These are phyloP conservation scores for Bassia scoparia DNA, from an alignment of 148 eudicot genomes.

Conservation along the genomic window DNA sequence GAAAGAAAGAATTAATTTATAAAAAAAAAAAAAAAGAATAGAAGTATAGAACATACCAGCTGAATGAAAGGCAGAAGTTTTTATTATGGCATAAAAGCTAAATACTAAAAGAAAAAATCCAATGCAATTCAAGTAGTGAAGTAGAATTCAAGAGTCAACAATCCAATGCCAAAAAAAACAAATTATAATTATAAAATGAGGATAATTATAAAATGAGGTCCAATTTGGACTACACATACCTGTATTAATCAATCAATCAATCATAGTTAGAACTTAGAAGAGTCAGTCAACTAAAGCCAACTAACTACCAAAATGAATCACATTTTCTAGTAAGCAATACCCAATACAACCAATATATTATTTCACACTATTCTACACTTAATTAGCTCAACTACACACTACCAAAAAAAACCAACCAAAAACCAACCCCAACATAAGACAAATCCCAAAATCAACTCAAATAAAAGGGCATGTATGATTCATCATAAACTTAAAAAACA, in stretches of 20 bases:
- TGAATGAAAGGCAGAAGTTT: neutral
- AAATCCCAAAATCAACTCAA: neutral
- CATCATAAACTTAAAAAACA: neutral
- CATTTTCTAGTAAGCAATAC: constrained; percentile 14
- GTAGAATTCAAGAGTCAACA: constrained; percentile 14
- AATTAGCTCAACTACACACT: constrained; percentile 33
- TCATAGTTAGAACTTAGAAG: no score
- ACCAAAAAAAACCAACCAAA: neutral
- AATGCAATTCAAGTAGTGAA: neutral
- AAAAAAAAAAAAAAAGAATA: no score
- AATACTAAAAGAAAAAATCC: no score
- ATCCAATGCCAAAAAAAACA: neutral
- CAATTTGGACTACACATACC: constrained; percentile 14
- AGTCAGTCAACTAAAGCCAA: constrained; percentile 25
- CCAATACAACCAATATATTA: neutral
- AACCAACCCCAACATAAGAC: neutral
- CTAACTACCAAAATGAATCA: constrained; percentile 28
- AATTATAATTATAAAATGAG: no score
- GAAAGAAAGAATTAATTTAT: neutral
- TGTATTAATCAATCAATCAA: neutral
- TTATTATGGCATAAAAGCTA: neutral
- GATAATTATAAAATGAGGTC: constrained; percentile 9
- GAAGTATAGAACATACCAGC: no score
- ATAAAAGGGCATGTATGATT: no score
- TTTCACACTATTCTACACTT: constrained; percentile 15